Evolutionary conservation across 2,329 filamentous ascomycete genomes (phyloP).

Genomic region (Fusarium musae): DNA sequence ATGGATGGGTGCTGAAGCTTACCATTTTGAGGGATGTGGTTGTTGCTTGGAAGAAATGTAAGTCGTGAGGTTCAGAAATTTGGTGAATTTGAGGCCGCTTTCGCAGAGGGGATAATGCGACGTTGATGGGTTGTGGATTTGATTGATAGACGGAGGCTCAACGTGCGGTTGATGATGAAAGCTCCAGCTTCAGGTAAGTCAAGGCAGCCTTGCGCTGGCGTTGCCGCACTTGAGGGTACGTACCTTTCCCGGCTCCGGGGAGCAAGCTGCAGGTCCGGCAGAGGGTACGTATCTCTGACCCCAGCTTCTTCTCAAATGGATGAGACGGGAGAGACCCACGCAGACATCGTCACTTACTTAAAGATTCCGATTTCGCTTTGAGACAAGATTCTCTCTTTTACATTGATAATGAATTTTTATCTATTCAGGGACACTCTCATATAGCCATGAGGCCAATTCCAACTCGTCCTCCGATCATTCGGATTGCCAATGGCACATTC

Average conservation of each 20-base stretch:
- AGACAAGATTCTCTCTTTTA: neutral
- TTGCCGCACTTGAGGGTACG: conserved; percentile 33
- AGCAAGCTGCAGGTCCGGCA: conserved; percentile 17
- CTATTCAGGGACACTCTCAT: conserved; percentile 19
- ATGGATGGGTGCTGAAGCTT: conserved; percentile 43
- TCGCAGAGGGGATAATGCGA: neutral
- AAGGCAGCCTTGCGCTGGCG: conserved; percentile 41
- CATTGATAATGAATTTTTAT: conserved; percentile 19
- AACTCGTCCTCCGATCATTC: conserved; percentile 68
- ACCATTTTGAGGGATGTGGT: conserved; percentile 59
- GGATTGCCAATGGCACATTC: conserved; percentile 83
- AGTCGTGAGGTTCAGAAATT: neutral
- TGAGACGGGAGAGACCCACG: conserved; percentile 22
- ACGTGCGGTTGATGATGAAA: conserved; percentile 35
- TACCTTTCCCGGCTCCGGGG: conserved; percentile 27
- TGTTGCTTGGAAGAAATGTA: neutral
- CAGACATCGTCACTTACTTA: conserved; percentile 30
- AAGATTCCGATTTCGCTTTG: conserved; percentile 33
- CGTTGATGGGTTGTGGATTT: conserved; percentile 4
- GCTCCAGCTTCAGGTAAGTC: conserved; percentile 33
- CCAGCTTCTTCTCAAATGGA: neutral
- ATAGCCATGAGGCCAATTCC: conserved; percentile 52
- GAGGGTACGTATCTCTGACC: neutral
- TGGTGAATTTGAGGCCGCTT: neutral
- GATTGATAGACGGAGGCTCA: conserved; percentile 1